Evolutionary conservation across 2,329 filamentous ascomycete genomes (phyloP).

Genomic region (Penicillium hordei): DNA sequence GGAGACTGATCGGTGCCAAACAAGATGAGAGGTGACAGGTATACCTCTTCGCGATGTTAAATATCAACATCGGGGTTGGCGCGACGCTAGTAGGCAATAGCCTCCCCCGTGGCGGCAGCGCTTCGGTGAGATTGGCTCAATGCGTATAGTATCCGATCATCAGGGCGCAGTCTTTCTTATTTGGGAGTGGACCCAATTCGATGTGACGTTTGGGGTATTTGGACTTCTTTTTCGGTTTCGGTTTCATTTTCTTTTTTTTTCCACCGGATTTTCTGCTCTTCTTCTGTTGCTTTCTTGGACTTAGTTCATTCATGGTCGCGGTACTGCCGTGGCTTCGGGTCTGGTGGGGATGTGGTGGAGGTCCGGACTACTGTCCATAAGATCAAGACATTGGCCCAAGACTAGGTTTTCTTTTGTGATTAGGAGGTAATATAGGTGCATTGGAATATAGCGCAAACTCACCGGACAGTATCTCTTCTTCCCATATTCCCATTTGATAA

Average conservation of each 20-base stretch:
- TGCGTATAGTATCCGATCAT: slow-evolving; percentile 9
- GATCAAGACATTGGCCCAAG: slow-evolving; percentile 54
- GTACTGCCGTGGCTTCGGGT: slow-evolving; percentile 21
- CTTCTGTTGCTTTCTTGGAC: not conserved
- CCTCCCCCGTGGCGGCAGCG: slow-evolving; percentile 16
- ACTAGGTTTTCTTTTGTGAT: slow-evolving; percentile 39
- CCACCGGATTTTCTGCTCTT: not conserved
- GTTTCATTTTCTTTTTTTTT: not conserved
- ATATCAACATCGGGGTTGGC: slow-evolving; percentile 16
- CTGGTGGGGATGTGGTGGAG: slow-evolving; percentile 23
- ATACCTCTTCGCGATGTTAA: slow-evolving; percentile 8
- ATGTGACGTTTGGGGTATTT: not conserved
- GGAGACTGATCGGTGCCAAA: not conserved
- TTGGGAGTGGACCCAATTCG: not conserved
- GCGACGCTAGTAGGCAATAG: slow-evolving; percentile 29
- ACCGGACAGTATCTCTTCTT: slow-evolving; percentile 87
- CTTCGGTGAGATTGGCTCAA: not conserved
- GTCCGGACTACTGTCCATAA: slow-evolving; percentile 46
- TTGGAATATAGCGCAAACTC: slow-evolving; percentile 41
- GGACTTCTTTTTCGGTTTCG: not conserved
- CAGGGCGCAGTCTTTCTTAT: not conserved
- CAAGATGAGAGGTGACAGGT: not conserved
- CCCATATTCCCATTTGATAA: slow-evolving; percentile 95
- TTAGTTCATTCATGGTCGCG: slow-evolving; percentile 30
- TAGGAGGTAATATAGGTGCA: not conserved